Evolutionary conservation across 2,329 filamentous ascomycete species (phyloP), one percentile per base, ranked within the genome.

Genomic region (Fusarium setosum): DNA sequence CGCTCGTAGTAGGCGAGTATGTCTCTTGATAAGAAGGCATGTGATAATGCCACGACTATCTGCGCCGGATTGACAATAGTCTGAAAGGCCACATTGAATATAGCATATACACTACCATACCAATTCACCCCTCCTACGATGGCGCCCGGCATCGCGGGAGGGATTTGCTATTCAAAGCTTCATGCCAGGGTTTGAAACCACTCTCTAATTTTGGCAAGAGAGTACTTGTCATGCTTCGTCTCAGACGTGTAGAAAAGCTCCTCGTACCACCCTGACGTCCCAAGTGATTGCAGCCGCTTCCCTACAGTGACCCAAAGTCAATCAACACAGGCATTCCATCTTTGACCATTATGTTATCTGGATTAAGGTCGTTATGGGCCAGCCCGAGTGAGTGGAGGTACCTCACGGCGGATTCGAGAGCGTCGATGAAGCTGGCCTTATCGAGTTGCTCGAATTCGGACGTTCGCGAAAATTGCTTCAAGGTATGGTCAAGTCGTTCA

Each of bases 331-430:
- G 65, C 57, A 34, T 47, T 5, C 47, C 59, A 26, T 61, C 54
- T 18, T 65, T 52, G 3, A 70, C 18, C 48, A 70, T 55, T 32
- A 70, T 63, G 49, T 70, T 70, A 3, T 41, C 13, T 2, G 68
- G 68, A 35, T 68, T 69, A 20, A 69, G 29, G 42, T 70, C 63
- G 51, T 69, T 70, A 37, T 70, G 68, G 4, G 60, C 61, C 24
- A 60, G 38, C 3, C 63, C 68, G 6, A 69, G 42, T 3, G 61
- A 61, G 42, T 70, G 68, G 4, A 70, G 18, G 40, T 69, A 42
- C 31, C 41, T 51, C 6, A 66, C 52, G 4, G 60, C 60, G 12
- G 55, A 61, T 31, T 57, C 52, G 3, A 69, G 41, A 5, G 44
- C 54, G 6, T 42, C 31, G 6, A 65, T 17, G 24, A 65, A 60